These are phyloP conservation scores for Botrytis deweyae DNA, from an alignment of 2,329 filamentous ascomycete species.

Conservation along the genomic window DNA sequence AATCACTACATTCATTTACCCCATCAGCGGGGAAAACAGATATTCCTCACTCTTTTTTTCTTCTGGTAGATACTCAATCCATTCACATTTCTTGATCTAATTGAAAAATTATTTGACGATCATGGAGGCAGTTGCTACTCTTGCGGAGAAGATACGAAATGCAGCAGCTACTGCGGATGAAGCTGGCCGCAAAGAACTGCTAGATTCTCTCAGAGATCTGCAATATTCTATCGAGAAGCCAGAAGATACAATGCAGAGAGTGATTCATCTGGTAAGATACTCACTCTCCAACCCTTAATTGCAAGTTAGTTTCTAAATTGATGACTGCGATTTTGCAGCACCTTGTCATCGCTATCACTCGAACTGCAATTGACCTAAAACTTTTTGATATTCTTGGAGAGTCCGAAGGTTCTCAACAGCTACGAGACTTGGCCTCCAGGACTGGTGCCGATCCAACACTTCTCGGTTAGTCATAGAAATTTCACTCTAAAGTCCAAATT, in stretches of 20 bases:
- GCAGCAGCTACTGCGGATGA: conserved; percentile 7
- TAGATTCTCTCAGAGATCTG: background rate
- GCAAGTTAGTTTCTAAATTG: background rate
- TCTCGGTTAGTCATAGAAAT: background rate
- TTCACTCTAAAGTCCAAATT: too few relatives aligned
- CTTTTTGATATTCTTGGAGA: background rate
- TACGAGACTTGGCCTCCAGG: background rate
- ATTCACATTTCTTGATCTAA: rapidly evolving
- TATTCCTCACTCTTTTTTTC: too few relatives aligned
- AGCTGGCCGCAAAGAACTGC: background rate
- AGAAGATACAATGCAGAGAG: conserved; percentile 15
- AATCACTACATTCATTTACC: too few relatives aligned
- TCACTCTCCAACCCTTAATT: background rate
- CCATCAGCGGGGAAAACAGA: too few relatives aligned
- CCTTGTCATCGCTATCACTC: background rate
- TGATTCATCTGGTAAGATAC: conserved; percentile 1
- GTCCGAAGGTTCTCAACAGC: too few relatives aligned
- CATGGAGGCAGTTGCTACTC: background rate
- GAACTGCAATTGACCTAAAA: background rate
- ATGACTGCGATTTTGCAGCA: background rate
- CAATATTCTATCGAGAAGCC: conserved; percentile 18
- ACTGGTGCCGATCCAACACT: conserved; percentile 1
- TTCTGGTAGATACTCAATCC: background rate
- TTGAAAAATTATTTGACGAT: rapidly evolving
- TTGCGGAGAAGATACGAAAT: background rate